Conservation (phyloP, 495 filamentous ascomycete species). For the Lentithecium fluviatile region DNA sequence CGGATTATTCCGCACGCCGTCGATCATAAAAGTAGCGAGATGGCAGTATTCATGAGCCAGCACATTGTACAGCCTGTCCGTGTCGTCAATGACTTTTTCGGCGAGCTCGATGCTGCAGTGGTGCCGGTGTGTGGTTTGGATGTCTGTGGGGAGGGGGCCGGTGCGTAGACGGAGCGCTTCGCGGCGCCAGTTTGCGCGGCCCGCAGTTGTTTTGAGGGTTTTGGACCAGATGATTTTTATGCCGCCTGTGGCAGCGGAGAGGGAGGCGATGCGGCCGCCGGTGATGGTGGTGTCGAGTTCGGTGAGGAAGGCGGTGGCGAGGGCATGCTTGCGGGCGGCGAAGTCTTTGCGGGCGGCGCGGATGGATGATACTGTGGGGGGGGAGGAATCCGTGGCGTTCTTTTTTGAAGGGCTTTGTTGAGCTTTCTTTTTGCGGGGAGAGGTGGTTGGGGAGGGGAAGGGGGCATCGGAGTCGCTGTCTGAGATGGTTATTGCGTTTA, state of each 20-base stretch:
- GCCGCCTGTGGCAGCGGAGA: constrained; percentile 69
- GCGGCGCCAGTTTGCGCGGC: constrained; percentile 77
- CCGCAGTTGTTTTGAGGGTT: constrained; percentile 81
- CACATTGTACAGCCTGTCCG: constrained; percentile 74
- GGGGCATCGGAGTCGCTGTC: constrained; percentile 20
- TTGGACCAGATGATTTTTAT: constrained; percentile 80
- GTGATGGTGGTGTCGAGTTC: constrained; percentile 72
- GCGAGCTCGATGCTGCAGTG: constrained; percentile 82
- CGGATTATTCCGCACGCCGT: constrained; percentile 62
- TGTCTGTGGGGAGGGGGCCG: constrained; percentile 36
- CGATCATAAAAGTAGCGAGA: constrained; percentile 81
- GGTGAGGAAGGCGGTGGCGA: constrained; percentile 67
- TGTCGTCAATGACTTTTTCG: constrained; percentile 74
- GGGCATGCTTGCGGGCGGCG: constrained; percentile 58
- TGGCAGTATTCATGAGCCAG: constrained; percentile 96
- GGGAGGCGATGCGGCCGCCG: constrained; percentile 56
- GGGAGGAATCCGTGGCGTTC: constrained; percentile 5
- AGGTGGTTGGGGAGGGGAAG: constrained; percentile 26
- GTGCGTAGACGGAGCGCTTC: constrained; percentile 49
- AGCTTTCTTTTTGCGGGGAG: constrained; percentile 42
- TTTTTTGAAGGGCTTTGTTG: constrained; percentile 45
- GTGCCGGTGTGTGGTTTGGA: constrained; percentile 50
- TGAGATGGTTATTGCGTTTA: not conserved
- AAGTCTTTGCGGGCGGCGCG: constrained; percentile 61
- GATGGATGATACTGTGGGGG: constrained; percentile 15